Evolutionary conservation across 148 eudicot species (phyloP).

Genomic region (Camellia sinensis): DNA sequence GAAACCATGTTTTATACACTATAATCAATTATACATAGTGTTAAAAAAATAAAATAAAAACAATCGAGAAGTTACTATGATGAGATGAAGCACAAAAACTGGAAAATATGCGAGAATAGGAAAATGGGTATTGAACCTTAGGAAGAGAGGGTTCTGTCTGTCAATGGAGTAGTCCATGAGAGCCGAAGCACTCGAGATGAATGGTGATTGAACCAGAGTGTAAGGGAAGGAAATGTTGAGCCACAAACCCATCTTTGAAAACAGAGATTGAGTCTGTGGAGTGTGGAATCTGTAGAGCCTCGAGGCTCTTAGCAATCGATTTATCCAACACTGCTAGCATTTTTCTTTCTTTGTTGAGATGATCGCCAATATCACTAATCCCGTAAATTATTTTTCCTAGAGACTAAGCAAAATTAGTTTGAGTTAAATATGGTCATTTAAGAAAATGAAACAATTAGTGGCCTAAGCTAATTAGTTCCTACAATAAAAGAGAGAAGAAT

Average conservation of each 20-base stretch:
- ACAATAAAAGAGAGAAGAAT: no score
- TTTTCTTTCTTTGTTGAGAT: constrained; percentile 9
- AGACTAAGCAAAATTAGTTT: no score
- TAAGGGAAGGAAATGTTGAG: constrained; percentile 48
- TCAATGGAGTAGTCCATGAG: constrained; percentile 56
- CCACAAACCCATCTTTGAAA: constrained; percentile 65
- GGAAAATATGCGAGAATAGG: constrained; percentile 10
- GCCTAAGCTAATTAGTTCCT: no score
- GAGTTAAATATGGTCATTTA: no score
- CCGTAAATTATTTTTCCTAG: no score
- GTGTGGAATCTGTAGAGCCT: constrained; percentile 52
- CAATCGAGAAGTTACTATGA: not conserved
- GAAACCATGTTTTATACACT: no score
- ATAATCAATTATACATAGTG: no score
- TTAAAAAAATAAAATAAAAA: not conserved
- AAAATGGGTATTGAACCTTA: constrained; percentile 41
- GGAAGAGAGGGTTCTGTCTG: constrained; percentile 71
- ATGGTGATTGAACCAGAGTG: constrained; percentile 54
- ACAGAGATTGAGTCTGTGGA: constrained; percentile 37
- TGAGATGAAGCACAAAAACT: constrained; percentile 3
- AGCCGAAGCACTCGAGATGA: constrained; percentile 58
- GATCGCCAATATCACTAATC: no score
- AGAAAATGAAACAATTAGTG: no score
- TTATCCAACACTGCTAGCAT: constrained; percentile 86
- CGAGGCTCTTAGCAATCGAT: constrained; percentile 73